Evolutionary conservation across 352 stramenopile genomes (phyloP), one percentile per base, ranked within the genome.

Genomic region (Elongisporangium undulatum): DNA sequence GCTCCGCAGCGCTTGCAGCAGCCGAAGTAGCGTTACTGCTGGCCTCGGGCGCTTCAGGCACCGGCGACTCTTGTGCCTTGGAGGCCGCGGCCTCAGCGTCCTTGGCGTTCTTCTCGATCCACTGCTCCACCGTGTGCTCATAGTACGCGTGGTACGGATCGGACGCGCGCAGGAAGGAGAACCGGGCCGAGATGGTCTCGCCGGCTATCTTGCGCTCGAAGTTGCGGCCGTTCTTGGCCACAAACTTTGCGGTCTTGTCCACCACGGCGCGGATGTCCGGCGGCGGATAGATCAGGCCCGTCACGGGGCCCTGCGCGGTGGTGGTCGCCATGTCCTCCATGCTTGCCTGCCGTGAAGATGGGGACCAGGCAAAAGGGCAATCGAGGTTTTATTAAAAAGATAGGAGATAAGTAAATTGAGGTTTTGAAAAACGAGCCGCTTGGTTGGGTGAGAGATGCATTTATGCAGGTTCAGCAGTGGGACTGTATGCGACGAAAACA

Each of bases 71-170:
- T 63, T 49, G 19, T 61, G 29, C 39, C n/a, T 72, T 7, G 1
- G 59, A n/a, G 38, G 63, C 62, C 20, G 55, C 21, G 7, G 51
- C 54, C 23, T 56, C 29, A 4, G 55, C 34, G 7, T 52, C 48
- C 15, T 77, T 56, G 17, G 61, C 64, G 20, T 82, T 78, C 29
- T 77, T 64, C 22, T 81, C 77, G 15, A 91, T 67, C 73, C 97
- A 76, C 61, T 96, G 84, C 51, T 68, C 69, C 58, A 99, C 97
- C 61, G 97, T 97, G 69, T 98, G 82, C 86, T 99, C 96, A 68
- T 99, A 99, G 80, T 99, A 99, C 20, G 94, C 92, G 77, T 99
- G 92, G 75, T 99, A 99, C 48, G 97, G 97, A 58, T 98, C 95
- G 15, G 83, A 74, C 23, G 82, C 71, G 49, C 95, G 89, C 68